Conservation (phyloP, 2,329 filamentous ascomycete genomes). For the Cryphonectria carpinicola region DNA sequence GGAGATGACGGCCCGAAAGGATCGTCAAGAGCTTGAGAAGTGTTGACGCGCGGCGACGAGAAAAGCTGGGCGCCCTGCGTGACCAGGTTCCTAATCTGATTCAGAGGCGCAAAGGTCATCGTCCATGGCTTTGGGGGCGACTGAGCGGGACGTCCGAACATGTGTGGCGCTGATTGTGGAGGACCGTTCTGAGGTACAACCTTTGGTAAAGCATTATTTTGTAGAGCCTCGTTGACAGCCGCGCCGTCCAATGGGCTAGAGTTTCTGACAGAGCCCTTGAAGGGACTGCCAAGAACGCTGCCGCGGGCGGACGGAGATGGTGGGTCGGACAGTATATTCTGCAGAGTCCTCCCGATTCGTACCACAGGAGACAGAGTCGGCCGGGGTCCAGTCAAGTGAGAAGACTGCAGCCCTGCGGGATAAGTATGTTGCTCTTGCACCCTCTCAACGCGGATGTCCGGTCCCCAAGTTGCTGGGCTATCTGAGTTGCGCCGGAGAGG, state of each 20-base stretch:
- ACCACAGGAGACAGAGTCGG: constrained; percentile 61
- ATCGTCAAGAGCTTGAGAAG: constrained; percentile 24
- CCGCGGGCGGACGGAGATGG: constrained; percentile 59
- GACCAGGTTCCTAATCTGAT: constrained; percentile 39
- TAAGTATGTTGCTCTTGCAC: constrained; percentile 19
- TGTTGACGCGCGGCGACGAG: constrained; percentile 34
- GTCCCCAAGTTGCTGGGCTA: constrained; percentile 21
- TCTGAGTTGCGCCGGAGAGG: constrained; percentile 31
- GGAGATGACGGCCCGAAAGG: constrained; percentile 28
- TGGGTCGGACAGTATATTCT: constrained; percentile 62
- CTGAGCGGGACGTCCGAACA: constrained; percentile 13
- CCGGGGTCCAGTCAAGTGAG: constrained; percentile 39
- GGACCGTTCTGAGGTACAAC: constrained; percentile 16
- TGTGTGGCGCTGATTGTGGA: constrained; percentile 10
- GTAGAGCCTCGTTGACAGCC: constrained; percentile 31
- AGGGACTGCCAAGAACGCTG: constrained; percentile 59
- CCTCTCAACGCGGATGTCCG: constrained; percentile 19
- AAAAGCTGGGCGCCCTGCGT: constrained; percentile 37
- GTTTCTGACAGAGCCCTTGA: constrained; percentile 45
- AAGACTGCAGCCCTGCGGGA: constrained; percentile 33
- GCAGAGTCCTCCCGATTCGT: constrained; percentile 59
- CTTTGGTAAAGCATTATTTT: constrained; percentile 16
- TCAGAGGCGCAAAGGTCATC: constrained; percentile 36
- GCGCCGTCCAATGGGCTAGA: constrained; percentile 35
- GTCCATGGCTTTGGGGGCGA: constrained; percentile 35